Evolutionary conservation across 768 basidiomycete species (phyloP), one percentile per base, ranked within the genome.

Genomic region (Mycena amicta): DNA sequence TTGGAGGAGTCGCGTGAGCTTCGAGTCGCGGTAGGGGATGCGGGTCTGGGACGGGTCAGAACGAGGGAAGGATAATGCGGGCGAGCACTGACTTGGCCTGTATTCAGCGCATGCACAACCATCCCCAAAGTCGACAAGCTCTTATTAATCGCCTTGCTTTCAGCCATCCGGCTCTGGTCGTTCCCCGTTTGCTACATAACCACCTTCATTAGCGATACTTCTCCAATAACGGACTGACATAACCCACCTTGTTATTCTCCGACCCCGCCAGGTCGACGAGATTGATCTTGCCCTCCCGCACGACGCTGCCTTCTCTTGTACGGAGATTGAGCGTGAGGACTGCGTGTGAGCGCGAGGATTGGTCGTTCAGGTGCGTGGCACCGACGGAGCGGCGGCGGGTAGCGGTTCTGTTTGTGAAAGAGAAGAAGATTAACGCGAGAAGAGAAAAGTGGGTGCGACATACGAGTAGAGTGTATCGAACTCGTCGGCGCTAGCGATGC

Each of bases 221-320:
- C n/a, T n/a, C n/a, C n/a, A n/a, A n/a, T n/a, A n/a, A n/a, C n/a
- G n/a, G n/a, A n/a, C n/a, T n/a, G n/a, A n/a, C n/a, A n/a, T n/a
- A 47, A 62, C 70, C 18, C 33, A 86, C 86, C 74, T 92, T 95
- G 71, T 94, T 95, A 67, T 94, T 94, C 74, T 95, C 93, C 0
- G 90, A 93, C 26, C 93, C 93, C 18, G 93, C 93, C 26, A 95
- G 81, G 73, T 95, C 93, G 12, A 94, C 91, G 8, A 95, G 82
- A 62, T 92, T 92, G 55, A 94, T 87, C 70, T 89, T 92, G 11
- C 92, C 92, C 40, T 54, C 55, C 20, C 58, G 58, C 30, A 58
- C 22, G 23, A 28, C 50, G 25, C 8, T 37, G 15, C 30, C 57
- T 16, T 37, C 52, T 16, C 55, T 16, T 13, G 31, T 80, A 28